Evolutionary conservation across 345 rosid species (phyloP).

Genomic region (Toxicodendron radicans): DNA sequence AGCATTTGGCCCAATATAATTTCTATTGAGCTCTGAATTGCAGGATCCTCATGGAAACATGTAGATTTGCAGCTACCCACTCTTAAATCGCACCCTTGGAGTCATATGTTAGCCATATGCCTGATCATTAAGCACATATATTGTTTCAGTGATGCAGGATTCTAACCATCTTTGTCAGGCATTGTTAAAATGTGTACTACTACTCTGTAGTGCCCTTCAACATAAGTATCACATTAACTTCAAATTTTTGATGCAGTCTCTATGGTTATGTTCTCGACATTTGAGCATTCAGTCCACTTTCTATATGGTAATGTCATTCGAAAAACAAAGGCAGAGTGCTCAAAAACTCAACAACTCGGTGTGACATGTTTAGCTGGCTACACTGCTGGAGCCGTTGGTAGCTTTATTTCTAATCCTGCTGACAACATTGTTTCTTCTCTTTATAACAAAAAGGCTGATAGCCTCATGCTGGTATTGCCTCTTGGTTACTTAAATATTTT

Average conservation of each 20-base stretch:
- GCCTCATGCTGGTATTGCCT: constrained; percentile 36
- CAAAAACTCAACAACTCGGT: constrained; percentile 63
- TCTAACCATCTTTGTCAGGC: not conserved
- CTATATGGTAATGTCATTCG: constrained; percentile 43
- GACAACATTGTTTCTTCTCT: constrained; percentile 59
- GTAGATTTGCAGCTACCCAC: not conserved
- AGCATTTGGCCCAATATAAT: not conserved
- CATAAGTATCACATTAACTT: not conserved
- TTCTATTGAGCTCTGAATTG: not conserved
- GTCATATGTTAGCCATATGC: constrained; percentile 1
- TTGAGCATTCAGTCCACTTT: constrained; percentile 69
- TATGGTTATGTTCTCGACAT: constrained; percentile 71
- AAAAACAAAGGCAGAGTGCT: constrained; percentile 60
- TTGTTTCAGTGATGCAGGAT: not conserved
- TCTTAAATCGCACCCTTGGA: not conserved
- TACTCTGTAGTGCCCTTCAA: not conserved
- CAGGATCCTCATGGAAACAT: not conserved
- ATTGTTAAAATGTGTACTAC: not conserved
- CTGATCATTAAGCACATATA: constrained; percentile 3
- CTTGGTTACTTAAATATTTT: not conserved
- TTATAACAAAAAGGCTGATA: constrained; percentile 53
- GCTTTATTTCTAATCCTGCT: constrained; percentile 59
- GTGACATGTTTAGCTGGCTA: constrained; percentile 80
- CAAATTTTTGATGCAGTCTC: constrained; percentile 44
- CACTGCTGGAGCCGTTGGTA: constrained; percentile 69